Base-by-base conservation (phyloP, 2,329 filamentous ascomycete genomes). In the Achaetomium macrosporum region DNA sequence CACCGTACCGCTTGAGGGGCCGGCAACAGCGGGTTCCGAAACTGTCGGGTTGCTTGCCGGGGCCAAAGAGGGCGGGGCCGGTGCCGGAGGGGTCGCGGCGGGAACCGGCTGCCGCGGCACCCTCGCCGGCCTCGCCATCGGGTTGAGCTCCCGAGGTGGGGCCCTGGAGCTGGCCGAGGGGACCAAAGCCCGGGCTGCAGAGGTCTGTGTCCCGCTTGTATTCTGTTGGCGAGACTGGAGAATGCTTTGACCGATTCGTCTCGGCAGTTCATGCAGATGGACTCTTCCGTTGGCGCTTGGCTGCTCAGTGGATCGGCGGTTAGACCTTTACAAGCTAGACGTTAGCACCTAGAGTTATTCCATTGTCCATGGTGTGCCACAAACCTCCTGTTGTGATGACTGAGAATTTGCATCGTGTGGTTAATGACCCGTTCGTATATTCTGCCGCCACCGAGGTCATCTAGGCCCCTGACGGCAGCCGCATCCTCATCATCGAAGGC, bases 401-500 rank as follows among this genome's bases (percentile, higher is more conserved):
- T 16, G 6, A 53, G 46, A 15, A 53, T 53, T 5, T 11, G 25
- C 30, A 46, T 31, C n/a, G 51, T 50, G 46, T 45, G 16, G 12
- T 31, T 31, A n/a, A n/a, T 13, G 17, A 35, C 19, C 3, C 17
- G 16, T 33, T 61, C 63, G 40, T 64, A 59, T 36, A 65, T 49
- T 29, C 64, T 52, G 2, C 60, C 61, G 17, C 63, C 62, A 12
- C 57, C 60, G 15, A 68, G 61, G n/a, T 61, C 54, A 40, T 60
- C 57, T 39, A 67, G 57, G 20, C 56, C 61, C 8, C 55, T 53
- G 30, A 67, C 66, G 5, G 50, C 56, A 5, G 54, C 54, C 6
- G 65, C 64, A 41, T 69, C 68, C 1, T 61, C 61, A 39, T 69
- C 68, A 2, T 69, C 42, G 17, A 69, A 66, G 1, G 42, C 50